Evolutionary conservation across 352 stramenopile genomes (phyloP).

Genomic region (Phytophthora meadii): DNA sequence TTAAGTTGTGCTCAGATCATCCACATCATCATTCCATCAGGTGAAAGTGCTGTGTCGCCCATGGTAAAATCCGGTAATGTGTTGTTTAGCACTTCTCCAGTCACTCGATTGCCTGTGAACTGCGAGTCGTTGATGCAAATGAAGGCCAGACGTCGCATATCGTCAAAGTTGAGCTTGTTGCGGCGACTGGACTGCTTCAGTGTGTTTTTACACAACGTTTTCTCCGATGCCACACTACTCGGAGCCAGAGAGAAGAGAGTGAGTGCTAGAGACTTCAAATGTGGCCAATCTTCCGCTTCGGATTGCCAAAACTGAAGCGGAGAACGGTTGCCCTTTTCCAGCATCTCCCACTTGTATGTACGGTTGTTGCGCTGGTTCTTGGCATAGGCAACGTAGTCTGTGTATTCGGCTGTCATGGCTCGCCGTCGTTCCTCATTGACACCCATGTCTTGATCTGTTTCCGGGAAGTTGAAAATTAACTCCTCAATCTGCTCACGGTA

Average conservation of each 20-base stretch:
- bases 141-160: conserved; percentile 79
- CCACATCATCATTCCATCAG: conserved; percentile 89
- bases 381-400: conserved; percentile 81
- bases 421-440: conserved; percentile 75
- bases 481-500: conserved; percentile 88
- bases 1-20: conserved; percentile 63
- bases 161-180: conserved; percentile 79
- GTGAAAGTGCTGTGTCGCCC: conserved; percentile 68
- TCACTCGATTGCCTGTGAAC: conserved; percentile 59
- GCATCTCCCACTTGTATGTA: conserved; percentile 88
- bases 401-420: conserved; percentile 78
- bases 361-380: conserved; percentile 84
- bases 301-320: conserved; percentile 85
- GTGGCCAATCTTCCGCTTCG: conserved; percentile 80
- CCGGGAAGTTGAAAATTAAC: conserved; percentile 82
- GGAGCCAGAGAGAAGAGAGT: conserved; percentile 81
- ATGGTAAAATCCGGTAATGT: conserved; percentile 75
- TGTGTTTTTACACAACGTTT: conserved; percentile 71
- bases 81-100: conserved; percentile 59
- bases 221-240: conserved; percentile 77
- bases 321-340: conserved; percentile 80
- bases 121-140: conserved; percentile 87
- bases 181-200: conserved; percentile 69
- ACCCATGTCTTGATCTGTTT: conserved; percentile 68
- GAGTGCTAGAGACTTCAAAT: conserved; percentile 76